Base-by-base conservation (phyloP, 306 rosid genomes). In the Castanea mollissima region DNA sequence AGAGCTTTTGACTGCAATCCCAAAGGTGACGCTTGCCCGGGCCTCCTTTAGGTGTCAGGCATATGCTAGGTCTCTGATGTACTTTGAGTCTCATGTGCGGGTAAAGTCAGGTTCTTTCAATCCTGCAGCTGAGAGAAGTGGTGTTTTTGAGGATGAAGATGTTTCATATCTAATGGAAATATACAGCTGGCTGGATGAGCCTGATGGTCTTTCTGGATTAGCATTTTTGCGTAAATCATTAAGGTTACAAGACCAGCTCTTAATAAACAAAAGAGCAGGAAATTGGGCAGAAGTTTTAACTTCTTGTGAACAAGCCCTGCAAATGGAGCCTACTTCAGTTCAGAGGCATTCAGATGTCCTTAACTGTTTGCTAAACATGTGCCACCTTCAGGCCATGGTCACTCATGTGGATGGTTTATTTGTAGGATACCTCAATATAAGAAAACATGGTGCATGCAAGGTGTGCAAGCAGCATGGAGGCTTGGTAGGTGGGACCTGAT, bases 401-500 rank as follows among this genome's bases (percentile, higher is more conserved):
- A 95, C 97, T 78, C 97, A 91, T 83, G 98, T 95, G 83, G 99
- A 95, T 91, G 99, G 98, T 73, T 88, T 95, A 74, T 91, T 65
- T 91, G 92, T 77, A 86, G 99, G 86, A 84, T 91, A 82, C 98
- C 97, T 69, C 81, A 82, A 58, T 95, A 91, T 89, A 95, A 91
- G 90, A 92, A 95, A 87, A 88, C 89, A 57, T 95, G 98, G 99
- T 95, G 93, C 86, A 92, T 93, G 97, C 99, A 95, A 87, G 99
- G 99, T 79, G 93, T 95, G 83, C 99, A 95, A 88, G 99, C 99
- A 77, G 98, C 99, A 69, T 95, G 98, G 99, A 95, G 98, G 85
- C 98, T 95, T 82, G 96, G 97, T 68, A 88, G 90, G 94, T 95
- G 98, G 99, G 99, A 92, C 79, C 89, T 95, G 87, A 95, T 95